phyloP scores from a whole-genome alignment of 192 early-diverging fungal genomes.

The Geranomyces variabilis region DNA sequence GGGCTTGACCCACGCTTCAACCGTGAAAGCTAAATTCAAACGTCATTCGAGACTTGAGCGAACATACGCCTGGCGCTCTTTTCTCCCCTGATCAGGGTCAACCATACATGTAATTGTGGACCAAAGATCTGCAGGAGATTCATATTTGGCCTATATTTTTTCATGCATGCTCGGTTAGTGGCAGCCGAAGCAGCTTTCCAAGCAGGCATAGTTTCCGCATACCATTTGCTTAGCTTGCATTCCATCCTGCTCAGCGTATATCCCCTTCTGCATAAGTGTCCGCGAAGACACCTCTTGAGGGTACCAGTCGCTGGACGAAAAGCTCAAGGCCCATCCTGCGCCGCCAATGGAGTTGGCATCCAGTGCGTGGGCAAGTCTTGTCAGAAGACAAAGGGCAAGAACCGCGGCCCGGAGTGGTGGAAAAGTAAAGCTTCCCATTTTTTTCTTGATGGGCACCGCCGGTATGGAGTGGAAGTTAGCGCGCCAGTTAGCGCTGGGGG shows the following conservation, averaged over 20 bases:
- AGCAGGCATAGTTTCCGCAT: neutral
- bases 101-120: neutral
- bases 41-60: too few species aligned
- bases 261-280: constrained; percentile 9
- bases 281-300: constrained; percentile 11
- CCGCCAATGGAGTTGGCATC: constrained; percentile 3
- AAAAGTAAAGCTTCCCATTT: too few species aligned
- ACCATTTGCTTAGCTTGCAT: constrained; percentile 9
- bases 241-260: constrained; percentile 6
- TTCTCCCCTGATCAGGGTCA: neutral
- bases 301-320: neutral
- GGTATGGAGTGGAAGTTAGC: too few species aligned
- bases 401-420: too few species aligned
- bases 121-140: neutral
- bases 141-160: neutral
- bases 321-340: constrained; percentile 9
- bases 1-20: constrained; percentile 25
- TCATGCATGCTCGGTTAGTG: neutral
- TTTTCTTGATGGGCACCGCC: too few species aligned
- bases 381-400: too few species aligned
- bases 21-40: constrained; percentile 4
- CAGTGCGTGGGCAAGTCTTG: neutral
- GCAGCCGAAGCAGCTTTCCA: too few species aligned
- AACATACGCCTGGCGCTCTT: too few species aligned
- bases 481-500: too few species aligned